These are phyloP conservation scores for Saccharomycopsis sp. DNA, from an alignment of 805 yeast species.

Conservation along the genomic window DNA sequence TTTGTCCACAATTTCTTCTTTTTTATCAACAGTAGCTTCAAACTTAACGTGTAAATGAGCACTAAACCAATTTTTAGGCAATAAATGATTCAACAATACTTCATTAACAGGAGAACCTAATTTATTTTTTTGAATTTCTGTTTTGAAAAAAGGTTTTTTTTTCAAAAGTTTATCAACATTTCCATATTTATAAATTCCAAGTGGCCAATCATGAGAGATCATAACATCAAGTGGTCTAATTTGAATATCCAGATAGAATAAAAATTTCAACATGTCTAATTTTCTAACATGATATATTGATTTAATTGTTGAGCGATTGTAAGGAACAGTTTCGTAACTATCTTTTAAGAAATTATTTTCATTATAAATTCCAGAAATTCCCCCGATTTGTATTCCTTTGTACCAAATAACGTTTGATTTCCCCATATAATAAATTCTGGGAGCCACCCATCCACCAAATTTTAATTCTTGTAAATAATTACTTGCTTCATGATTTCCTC, in stretches of 20 bases:
- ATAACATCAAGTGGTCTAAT: slow-evolving; percentile 38
- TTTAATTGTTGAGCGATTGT: slow-evolving; percentile 33
- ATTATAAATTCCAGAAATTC: slow-evolving; percentile 78
- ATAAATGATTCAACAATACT: slow-evolving; percentile 39
- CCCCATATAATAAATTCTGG: slow-evolving; percentile 79
- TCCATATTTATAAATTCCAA: slow-evolving; percentile 60
- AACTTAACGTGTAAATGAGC: slow-evolving; percentile 81
- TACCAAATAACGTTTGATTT: slow-evolving; percentile 63
- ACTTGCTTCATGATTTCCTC: slow-evolving; percentile 94
- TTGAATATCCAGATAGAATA: slow-evolving; percentile 22
- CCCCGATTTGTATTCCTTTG: slow-evolving; percentile 68
- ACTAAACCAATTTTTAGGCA: slow-evolving; percentile 74
- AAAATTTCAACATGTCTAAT: slow-evolving; percentile 48
- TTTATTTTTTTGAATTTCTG: slow-evolving; percentile 46
- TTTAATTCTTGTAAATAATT: slow-evolving; percentile 61
- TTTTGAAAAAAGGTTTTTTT: slow-evolving; percentile 55
- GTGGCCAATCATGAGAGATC: slow-evolving; percentile 94
- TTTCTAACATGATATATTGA: slow-evolving; percentile 70
- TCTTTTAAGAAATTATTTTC: slow-evolving; percentile 34
- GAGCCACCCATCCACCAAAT: slow-evolving; percentile 91
- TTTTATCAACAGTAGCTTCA: slow-evolving; percentile 33
- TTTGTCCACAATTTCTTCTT: slow-evolving; percentile 14
- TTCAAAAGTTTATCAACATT: slow-evolving; percentile 37
- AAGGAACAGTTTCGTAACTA: slow-evolving; percentile 39
- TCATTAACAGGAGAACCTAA: slow-evolving; percentile 69